Conservation (phyloP, 2,329 filamentous ascomycete genomes). For the Xylariaceae sp. region DNA sequence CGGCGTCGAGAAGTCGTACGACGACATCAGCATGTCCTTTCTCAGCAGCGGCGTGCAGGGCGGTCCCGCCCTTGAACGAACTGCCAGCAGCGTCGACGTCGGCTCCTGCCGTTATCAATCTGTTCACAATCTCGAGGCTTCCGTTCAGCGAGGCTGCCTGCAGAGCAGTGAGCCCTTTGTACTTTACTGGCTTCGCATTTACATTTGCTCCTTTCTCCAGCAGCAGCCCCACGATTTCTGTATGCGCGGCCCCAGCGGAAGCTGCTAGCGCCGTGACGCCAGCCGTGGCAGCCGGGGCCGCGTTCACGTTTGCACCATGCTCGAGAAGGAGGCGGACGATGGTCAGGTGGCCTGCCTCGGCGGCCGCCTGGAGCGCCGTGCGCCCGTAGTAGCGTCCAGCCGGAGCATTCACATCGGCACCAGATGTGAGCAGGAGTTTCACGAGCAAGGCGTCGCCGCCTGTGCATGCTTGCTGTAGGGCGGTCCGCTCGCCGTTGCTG, state of each 20-base stretch:
- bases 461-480: constrained; percentile 32
- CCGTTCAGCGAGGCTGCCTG: constrained; percentile 32
- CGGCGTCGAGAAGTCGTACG: constrained; percentile 29
- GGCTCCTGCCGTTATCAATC: constrained; percentile 27
- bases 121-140: constrained; percentile 19
- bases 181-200: constrained; percentile 31
- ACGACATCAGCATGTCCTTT: constrained; percentile 25
- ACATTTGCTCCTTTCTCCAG: constrained; percentile 30
- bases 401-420: constrained; percentile 24
- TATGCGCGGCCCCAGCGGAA: constrained; percentile 27
- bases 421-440: constrained; percentile 19
- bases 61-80: constrained; percentile 34
- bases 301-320: constrained; percentile 29
- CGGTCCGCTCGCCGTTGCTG: constrained; percentile 32
- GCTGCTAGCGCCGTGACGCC: constrained; percentile 36
- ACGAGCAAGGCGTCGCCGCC: constrained; percentile 17
- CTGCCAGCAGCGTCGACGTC: constrained; percentile 28
- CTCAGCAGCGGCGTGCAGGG: constrained; percentile 34
- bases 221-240: constrained; percentile 24
- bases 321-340: constrained; percentile 25
- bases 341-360: constrained; percentile 26
- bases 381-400: constrained; percentile 27
- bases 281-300: constrained; percentile 29
- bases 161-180: constrained; percentile 36
- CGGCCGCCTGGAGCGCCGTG: constrained; percentile 34